Conservation (phyloP, 495 filamentous ascomycete species). For the Penicillium manginii region DNA sequence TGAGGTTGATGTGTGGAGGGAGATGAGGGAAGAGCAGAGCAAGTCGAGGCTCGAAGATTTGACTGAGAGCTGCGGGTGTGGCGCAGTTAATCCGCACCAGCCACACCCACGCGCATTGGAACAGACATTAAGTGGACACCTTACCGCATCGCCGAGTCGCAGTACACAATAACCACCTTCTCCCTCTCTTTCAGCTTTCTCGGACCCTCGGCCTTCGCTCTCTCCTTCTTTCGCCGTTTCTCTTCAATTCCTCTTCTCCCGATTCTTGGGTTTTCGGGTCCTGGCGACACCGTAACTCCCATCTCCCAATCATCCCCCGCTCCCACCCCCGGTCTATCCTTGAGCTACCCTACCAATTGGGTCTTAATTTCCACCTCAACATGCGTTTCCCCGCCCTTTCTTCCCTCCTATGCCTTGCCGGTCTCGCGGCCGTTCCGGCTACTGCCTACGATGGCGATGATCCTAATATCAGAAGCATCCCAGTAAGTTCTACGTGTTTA, state of each 20-base stretch:
- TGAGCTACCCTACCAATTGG: constrained; percentile 27
- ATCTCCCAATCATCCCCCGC: constrained; percentile 8
- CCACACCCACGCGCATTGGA: background rate
- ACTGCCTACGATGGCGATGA: constrained; percentile 42
- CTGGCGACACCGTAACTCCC: constrained; percentile 32
- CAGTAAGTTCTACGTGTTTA: constrained; percentile 39
- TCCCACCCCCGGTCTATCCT: constrained; percentile 35
- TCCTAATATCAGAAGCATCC: constrained; percentile 58
- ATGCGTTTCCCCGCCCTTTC: constrained; percentile 48
- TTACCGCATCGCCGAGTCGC: constrained; percentile 15
- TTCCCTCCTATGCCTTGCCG: constrained; percentile 43
- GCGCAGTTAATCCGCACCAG: background rate
- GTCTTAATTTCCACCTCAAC: constrained; percentile 22
- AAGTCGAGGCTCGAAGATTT: constrained; percentile 13
- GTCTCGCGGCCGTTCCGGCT: constrained; percentile 36
- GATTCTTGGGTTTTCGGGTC: constrained; percentile 28
- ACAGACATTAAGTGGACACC: constrained; percentile 38
- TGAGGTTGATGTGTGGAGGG: background rate
- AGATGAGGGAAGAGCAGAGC: constrained; percentile 1
- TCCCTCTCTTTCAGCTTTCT: background rate
- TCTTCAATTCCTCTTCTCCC: constrained; percentile 18
- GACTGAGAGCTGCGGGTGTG: background rate
- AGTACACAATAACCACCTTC: constrained; percentile 3
- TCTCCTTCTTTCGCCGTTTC: constrained; percentile 18
- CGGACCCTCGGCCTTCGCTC: constrained; percentile 18